Conservation (phyloP, 495 filamentous ascomycete species). For the Aspergillus bertholletiae region DNA sequence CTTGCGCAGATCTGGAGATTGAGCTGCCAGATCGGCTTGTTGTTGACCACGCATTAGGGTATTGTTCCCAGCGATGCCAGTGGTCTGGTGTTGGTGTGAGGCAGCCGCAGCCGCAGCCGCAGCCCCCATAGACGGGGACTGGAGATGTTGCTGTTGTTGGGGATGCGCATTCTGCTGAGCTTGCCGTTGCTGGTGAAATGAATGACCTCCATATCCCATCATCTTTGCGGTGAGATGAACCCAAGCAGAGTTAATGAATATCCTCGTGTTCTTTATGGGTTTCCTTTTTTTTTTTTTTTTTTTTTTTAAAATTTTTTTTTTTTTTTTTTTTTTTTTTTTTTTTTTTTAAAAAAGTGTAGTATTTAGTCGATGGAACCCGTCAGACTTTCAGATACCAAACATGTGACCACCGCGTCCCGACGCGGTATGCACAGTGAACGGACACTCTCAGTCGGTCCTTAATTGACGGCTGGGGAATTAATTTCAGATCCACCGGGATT, state of each 20-base stretch:
- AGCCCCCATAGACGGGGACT: constrained; percentile 29
- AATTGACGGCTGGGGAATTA: neutral
- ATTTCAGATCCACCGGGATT: neutral
- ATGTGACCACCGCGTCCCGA: constrained; percentile 7
- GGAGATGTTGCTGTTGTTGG: constrained; percentile 27
- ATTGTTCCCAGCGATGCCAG: constrained; percentile 24
- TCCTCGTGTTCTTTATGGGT: too few species aligned
- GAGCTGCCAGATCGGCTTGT: constrained; percentile 27
- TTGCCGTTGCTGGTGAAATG: constrained; percentile 29
- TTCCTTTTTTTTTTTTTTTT: too few species aligned
- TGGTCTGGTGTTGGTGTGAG: constrained; percentile 24
- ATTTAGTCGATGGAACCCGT: too few species aligned
- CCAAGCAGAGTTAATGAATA: too few species aligned
- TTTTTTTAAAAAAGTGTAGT: neutral
- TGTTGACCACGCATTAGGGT: constrained; percentile 24
- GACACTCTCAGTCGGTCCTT: neutral
- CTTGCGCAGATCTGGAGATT: constrained; percentile 38
- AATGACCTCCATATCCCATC: constrained; percentile 33
- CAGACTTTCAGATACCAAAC: neutral
- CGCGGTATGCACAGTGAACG: neutral
- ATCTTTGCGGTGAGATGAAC: constrained; percentile 17
- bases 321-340: neutral
- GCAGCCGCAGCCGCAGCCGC: constrained; percentile 14
- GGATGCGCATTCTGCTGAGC: constrained; percentile 5
- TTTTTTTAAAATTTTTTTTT: neutral